A percentile compares a stretch with the other conserved stretches of the same genome.
These are phyloP conservation scores for Pyrenula aspistea DNA, from an alignment of 495 filamentous ascomycete genomes.

Conservation along the genomic window DNA sequence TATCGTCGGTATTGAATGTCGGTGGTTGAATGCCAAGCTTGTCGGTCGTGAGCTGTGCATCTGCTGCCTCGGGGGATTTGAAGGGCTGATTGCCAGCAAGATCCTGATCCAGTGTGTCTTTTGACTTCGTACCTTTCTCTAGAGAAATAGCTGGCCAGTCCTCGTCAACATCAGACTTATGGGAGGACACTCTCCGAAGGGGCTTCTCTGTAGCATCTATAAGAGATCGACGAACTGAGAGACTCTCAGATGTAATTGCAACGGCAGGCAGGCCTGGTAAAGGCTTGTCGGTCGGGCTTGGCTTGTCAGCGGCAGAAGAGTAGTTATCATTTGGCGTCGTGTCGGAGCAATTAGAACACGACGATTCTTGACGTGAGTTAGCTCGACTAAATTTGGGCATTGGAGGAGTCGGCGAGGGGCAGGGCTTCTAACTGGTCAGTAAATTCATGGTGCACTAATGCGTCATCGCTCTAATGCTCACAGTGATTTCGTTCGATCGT, in stretches of 20 bases:
- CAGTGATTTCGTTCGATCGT: too few relatives aligned
- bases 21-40: background rate
- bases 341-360: background rate
- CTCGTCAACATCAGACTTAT: constrained; percentile 6
- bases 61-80: too few relatives aligned
- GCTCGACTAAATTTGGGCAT: background rate
- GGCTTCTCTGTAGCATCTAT: constrained; percentile 16
- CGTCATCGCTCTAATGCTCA: too few relatives aligned
- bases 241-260: constrained; percentile 1
- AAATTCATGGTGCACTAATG: background rate
- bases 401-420: background rate
- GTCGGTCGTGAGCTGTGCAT: too few relatives aligned
- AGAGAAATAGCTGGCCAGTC: constrained; percentile 14
- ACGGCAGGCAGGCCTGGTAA: constrained; percentile 12
- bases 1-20: background rate
- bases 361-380: background rate
- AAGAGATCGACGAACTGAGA: constrained; percentile 7
- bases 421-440: background rate
- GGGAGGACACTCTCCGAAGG: constrained; percentile 4
- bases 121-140: constrained; percentile 1
- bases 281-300: constrained; percentile 9
- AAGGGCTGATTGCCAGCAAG: too few relatives aligned
- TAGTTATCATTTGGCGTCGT: constrained; percentile 1
- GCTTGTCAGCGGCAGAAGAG: background rate
- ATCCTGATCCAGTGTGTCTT: too few relatives aligned